Base-by-base conservation (phyloP, 768 basidiomycete genomes). In the Phylloporus sp. region DNA sequence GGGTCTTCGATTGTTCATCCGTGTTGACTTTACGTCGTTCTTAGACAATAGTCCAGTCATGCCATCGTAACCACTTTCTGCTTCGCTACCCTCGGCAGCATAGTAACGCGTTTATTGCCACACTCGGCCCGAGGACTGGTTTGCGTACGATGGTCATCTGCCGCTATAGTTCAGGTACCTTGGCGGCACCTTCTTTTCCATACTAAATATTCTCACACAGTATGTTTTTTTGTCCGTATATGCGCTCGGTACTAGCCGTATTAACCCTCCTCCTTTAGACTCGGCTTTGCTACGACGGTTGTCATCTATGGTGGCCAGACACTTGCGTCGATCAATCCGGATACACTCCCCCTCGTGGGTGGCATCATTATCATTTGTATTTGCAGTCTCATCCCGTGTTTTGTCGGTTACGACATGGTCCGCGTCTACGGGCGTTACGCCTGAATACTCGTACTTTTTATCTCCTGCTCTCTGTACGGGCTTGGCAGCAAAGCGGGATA, bases 271-370 rank as follows among this genome's bases (percentile, higher is more conserved):
- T 1, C n/a, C 15, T 14, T 14, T 37, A 75, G 71, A 42, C 58
- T 78, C n/a, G 76, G 77, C 4, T 79, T 77, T 59, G 67, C 72
- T 14, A 67, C 69, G 17, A 71, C 67, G 0, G 67, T 71, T 14
- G 75, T 78, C n/a, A 77, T 80, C 42, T 67, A 78, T 3, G 78
- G 78, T 14, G 79, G 77, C 3, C 75, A 80, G 48, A 74, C 74
- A 0, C 69, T 76, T 41, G 70, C 72, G 5, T 73, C 72, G 10
- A 65, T 78, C 48, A 73, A 73, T 44, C 56, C 72, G 17, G 66
- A 65, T 11, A 70, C 70, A 1, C 68, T 79, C 5, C 69, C 76
- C 0, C 69, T 79, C 11, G 65, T 71, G 11, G 76, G 67, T 3
- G 77, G 75, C 26, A 70, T 80, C 45, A 68, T 77, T 42, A 71